These are phyloP conservation scores for Astragalus membranaceus DNA, from an alignment of 306 rosid genomes.

Conservation along the genomic window DNA sequence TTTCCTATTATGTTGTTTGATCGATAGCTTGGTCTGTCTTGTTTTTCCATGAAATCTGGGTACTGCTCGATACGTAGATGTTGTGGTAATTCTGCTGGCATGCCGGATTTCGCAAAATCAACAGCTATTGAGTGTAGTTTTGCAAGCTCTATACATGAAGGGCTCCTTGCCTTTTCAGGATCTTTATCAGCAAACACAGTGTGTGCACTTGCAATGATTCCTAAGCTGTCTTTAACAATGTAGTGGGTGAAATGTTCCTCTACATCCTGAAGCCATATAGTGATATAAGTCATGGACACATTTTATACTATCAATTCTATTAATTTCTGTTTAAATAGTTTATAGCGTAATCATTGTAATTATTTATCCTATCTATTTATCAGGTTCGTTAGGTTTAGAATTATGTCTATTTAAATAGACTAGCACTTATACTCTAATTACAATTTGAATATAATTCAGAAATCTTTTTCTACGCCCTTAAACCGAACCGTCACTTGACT, in stretches of 20 bases:
- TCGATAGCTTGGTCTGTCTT: slow-evolving; percentile 39
- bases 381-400: too few species aligned
- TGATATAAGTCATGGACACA: neutral
- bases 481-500: too few species aligned
- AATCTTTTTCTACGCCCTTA: too few species aligned
- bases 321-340: too few species aligned
- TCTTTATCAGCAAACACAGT: slow-evolving; percentile 63
- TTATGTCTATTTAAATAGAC: too few species aligned
- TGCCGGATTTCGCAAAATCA: slow-evolving; percentile 80
- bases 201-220: slow-evolving; percentile 74
- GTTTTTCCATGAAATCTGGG: slow-evolving; percentile 88
- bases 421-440: too few species aligned
- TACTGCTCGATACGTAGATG: slow-evolving; percentile 41
- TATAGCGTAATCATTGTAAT: too few species aligned
- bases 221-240: slow-evolving; percentile 65
- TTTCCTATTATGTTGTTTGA: slow-evolving; percentile 65
- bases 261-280: slow-evolving; percentile 56
- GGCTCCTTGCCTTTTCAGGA: slow-evolving; percentile 21
- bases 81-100: slow-evolving; percentile 55
- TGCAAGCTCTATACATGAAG: slow-evolving; percentile 50
- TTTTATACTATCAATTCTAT: too few species aligned
- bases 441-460: too few species aligned
- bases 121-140: slow-evolving; percentile 63
- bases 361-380: too few species aligned
- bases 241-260: slow-evolving; percentile 58